Evolutionary conservation across 352 stramenopile genomes (phyloP).

Genomic region (Poterioochromonas sp.): DNA sequence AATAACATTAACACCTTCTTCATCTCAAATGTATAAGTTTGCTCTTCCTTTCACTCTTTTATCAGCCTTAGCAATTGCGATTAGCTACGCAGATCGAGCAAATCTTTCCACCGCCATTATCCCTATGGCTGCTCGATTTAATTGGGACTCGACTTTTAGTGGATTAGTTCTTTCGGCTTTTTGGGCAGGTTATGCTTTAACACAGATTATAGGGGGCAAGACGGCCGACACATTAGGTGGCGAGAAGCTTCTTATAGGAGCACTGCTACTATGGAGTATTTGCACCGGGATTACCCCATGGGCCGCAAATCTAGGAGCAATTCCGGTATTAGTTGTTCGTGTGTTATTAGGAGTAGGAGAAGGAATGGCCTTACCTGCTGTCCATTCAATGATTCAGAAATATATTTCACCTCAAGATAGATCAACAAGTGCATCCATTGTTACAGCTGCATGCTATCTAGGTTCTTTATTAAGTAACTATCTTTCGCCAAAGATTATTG

Average conservation of each 20-base stretch:
- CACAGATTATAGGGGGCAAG: slow-evolving; percentile 41
- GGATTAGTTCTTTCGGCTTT: slow-evolving; percentile 45
- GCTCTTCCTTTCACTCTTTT: slow-evolving; percentile 36
- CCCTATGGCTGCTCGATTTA: slow-evolving; percentile 42
- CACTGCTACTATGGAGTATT: slow-evolving; percentile 37
- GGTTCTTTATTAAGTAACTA: background rate
- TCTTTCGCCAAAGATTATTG: background rate
- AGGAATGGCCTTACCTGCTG: slow-evolving; percentile 41
- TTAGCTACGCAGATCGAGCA: slow-evolving; percentile 41
- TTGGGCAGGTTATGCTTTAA: slow-evolving; percentile 44
- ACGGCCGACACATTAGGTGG: slow-evolving; percentile 42
- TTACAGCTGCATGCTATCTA: background rate
- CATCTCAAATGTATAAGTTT: background rate
- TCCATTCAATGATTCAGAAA: slow-evolving; percentile 43
- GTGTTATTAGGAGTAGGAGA: slow-evolving; percentile 40
- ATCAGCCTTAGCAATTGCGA: slow-evolving; percentile 37
- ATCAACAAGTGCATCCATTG: background rate
- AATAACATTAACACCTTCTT: too few species aligned
- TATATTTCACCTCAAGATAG: slow-evolving; percentile 33
- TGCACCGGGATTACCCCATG: slow-evolving; percentile 43
- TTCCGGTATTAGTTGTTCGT: slow-evolving; percentile 27
- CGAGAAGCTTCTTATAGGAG: slow-evolving; percentile 31
- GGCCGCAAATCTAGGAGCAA: slow-evolving; percentile 30
- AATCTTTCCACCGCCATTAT: slow-evolving; percentile 43
- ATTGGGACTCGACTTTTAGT: slow-evolving; percentile 38